Conservation (phyloP, 2,329 filamentous ascomycete species). For the Fusarium xylarioides region DNA sequence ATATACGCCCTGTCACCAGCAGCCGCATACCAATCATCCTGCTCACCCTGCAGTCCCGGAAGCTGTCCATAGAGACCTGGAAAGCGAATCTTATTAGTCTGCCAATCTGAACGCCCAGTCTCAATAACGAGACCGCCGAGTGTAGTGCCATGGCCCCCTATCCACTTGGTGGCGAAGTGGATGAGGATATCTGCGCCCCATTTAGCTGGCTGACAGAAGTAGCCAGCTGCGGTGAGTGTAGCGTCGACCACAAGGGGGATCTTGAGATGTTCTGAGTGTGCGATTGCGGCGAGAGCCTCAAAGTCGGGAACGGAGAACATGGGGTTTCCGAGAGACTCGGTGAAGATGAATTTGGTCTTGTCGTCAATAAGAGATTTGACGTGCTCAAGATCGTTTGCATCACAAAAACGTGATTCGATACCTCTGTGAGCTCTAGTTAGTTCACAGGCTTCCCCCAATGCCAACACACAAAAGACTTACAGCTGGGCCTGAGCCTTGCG, state of each 20-base stretch:
- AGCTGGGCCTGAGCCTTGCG: background rate
- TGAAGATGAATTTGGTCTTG: background rate
- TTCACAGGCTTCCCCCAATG: background rate
- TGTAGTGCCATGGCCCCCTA: background rate
- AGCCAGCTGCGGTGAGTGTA: background rate
- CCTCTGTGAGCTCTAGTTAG: background rate
- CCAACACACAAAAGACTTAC: background rate
- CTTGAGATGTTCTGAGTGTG: background rate
- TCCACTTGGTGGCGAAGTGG: background rate
- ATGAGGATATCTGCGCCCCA: background rate
- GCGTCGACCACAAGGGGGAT: background rate
- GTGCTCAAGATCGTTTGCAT: background rate
- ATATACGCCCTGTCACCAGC: background rate
- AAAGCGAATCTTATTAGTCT: background rate
- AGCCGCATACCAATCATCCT: background rate
- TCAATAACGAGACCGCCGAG: background rate
- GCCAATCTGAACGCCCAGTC: background rate
- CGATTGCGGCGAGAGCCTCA: background rate
- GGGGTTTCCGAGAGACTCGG: background rate
- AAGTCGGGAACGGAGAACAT: background rate
- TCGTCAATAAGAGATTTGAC: background rate
- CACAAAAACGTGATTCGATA: background rate
- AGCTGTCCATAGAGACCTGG: background rate
- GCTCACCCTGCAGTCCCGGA: background rate
- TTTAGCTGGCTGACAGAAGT: background rate